Evolutionary conservation across 768 basidiomycete species (phyloP), one percentile per base, ranked within the genome.

Genomic region (Termitomyces sp.): DNA sequence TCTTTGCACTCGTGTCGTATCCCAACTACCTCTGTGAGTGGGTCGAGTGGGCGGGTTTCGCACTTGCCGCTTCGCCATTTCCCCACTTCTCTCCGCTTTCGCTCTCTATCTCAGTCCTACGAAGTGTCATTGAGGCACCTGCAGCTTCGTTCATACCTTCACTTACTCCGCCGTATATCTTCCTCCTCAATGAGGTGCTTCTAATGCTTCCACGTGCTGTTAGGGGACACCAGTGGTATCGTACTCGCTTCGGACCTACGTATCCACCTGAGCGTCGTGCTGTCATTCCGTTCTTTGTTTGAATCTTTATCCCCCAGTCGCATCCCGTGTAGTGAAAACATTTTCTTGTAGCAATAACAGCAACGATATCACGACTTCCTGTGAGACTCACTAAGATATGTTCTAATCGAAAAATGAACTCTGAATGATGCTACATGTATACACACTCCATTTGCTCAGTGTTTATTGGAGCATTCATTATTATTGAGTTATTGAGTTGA

Each of bases 1-100:
- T 96, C 18, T 97, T 89, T 77, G 66, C 70, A 46, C 87, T 83
- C 67, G 77, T 98, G 66, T 93, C 93, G 6, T 96, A 87, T 74
- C 96, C 96, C 10, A 94, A 97, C 71, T 98, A 98, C 74, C 75
- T 93, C 20, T 93, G 88, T 73, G 96, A 98, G 70, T 98, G 96
- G 96, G 59, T 89, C 57, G 96, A 98, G 73, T 98, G 95, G 95
- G 64, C 84, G 10, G 93, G 91, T 8, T 98, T 88, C 70, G 89
- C 92, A 1, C 70, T 97, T 41, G 90, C 91, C 6, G 82, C 91
- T 4, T 75, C 83, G 5, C 84, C 87, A 1, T 8, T 79, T 0
- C 83, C 40, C 10, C 14, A 30, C 80, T 20, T 63, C 36, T 50
- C 6, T 36, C 38, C 35, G 64, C 52, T 44, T 41, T 70, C 55